These are phyloP conservation scores for Candida adriatica DNA, from an alignment of 805 yeast species.

Conservation along the genomic window DNA sequence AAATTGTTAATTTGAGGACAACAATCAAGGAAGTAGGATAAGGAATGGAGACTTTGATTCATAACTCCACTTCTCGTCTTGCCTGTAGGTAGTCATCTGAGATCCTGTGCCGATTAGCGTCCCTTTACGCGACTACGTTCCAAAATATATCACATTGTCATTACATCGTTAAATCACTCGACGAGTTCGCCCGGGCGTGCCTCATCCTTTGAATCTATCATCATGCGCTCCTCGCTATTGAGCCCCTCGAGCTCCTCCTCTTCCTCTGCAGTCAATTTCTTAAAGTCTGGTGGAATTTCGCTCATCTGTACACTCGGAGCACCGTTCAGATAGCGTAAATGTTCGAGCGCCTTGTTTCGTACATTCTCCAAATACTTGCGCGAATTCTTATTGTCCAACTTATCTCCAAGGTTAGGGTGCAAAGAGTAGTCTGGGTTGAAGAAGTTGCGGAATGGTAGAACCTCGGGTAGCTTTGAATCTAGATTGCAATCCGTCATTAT, in stretches of 20 bases:
- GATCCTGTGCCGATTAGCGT: too few relatives aligned
- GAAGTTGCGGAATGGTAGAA: conserved; percentile 51
- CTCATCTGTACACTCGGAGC: conserved; percentile 95
- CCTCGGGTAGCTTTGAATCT: conserved; percentile 49
- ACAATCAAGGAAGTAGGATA: too few relatives aligned
- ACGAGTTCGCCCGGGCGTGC: conserved; percentile 30
- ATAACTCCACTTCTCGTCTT: too few relatives aligned
- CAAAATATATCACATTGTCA: too few relatives aligned
- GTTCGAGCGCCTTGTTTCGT: conserved; percentile 69
- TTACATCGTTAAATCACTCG: too few relatives aligned
- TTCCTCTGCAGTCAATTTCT: conserved; percentile 32
- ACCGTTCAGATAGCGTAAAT: conserved; percentile 70
- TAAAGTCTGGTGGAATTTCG: conserved; percentile 69
- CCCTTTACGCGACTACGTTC: too few relatives aligned
- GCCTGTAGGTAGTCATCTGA: too few relatives aligned
- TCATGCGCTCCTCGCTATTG: conserved; percentile 29
- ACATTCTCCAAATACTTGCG: conserved; percentile 79
- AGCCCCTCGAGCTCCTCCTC: conserved; percentile 27
- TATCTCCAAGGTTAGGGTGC: conserved; percentile 76
- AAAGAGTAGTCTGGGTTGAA: conserved; percentile 79
- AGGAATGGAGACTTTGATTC: too few relatives aligned
- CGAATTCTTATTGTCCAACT: conserved; percentile 80
- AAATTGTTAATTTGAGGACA: too few relatives aligned
- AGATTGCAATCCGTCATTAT: conserved; percentile 62
- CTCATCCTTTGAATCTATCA: conserved; percentile 30